These are phyloP conservation scores for Apiospora rasikravindrae DNA, from an alignment of 2,329 filamentous ascomycete genomes.

Conservation along the genomic window DNA sequence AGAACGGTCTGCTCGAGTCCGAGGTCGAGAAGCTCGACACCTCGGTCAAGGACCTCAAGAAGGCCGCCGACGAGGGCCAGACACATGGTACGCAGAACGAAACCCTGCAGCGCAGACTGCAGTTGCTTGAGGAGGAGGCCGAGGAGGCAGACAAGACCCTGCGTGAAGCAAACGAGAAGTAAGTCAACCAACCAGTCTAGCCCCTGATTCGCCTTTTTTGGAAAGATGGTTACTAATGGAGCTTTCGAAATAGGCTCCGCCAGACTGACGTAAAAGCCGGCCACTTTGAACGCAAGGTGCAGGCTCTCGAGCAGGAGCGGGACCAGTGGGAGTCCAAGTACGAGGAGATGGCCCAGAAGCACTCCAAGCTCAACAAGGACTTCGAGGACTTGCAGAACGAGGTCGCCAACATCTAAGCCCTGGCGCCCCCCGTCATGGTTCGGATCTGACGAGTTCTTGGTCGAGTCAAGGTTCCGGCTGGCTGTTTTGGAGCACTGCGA, in stretches of 20 bases:
- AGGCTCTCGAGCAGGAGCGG: slow-evolving; percentile 88
- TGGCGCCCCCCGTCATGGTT: slow-evolving; percentile 1
- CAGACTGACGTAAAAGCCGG: slow-evolving; percentile 99
- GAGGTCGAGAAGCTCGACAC: slow-evolving; percentile 94
- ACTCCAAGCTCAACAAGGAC: slow-evolving; percentile 83
- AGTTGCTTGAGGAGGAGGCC: slow-evolving; percentile 96
- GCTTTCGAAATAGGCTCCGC: slow-evolving; percentile 72
- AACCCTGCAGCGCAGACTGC: slow-evolving; percentile 86
- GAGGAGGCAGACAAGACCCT: slow-evolving; percentile 96
- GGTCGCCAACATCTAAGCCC: slow-evolving; percentile 83
- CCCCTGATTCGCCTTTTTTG: neutral
- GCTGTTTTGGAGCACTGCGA: neutral
- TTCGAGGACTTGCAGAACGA: slow-evolving; percentile 88
- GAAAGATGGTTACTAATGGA: slow-evolving; percentile 21
- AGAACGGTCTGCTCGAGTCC: slow-evolving; percentile 86
- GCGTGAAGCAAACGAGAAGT: slow-evolving; percentile 99
- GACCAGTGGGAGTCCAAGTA: slow-evolving; percentile 98
- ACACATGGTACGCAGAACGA: slow-evolving; percentile 90
- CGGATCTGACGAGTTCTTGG: slow-evolving; percentile 10
- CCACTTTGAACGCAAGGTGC: slow-evolving; percentile 99
- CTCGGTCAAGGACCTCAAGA: slow-evolving; percentile 85
- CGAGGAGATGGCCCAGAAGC: slow-evolving; percentile 96
- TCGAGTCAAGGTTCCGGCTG: slow-evolving; percentile 14
- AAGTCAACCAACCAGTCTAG: slow-evolving; percentile 48
- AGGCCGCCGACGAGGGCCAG: slow-evolving; percentile 79